Percentiles rank a stretch among this genome's conserved stretches.
Conservation (phyloP, 2,329 filamentous ascomycete genomes). For the Bertia moriformis region DNA sequence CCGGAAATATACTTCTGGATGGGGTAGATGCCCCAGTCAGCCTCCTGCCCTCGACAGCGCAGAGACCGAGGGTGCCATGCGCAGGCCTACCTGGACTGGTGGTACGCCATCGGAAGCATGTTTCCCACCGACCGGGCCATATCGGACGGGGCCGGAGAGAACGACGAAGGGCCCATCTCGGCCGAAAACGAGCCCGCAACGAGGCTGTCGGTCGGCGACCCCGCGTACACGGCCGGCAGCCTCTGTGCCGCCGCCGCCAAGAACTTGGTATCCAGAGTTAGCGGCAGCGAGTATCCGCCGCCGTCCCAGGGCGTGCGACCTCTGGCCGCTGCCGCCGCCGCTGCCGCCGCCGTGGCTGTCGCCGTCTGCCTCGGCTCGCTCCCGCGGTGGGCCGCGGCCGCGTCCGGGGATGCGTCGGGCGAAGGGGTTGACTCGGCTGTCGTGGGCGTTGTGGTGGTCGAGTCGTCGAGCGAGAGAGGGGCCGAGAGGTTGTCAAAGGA, state of each 20-base stretch:
- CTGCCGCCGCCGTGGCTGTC: too few species aligned
- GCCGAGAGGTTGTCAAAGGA: background rate
- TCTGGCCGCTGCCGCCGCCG: slow-evolving; percentile 3
- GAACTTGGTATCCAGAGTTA: slow-evolving; percentile 21
- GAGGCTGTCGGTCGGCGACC: slow-evolving; percentile 4
- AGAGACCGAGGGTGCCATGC: too few species aligned
- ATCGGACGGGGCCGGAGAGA: background rate
- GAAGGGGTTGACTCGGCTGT: background rate
- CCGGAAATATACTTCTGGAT: too few species aligned
- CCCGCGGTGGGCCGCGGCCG: slow-evolving; percentile 8
- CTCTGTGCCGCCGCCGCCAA: slow-evolving; percentile 9
- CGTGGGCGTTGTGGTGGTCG: background rate
- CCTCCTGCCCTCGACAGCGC: too few species aligned
- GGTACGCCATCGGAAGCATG: too few species aligned
- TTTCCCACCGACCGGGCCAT: slow-evolving; percentile 6
- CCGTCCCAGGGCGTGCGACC: slow-evolving; percentile 35
- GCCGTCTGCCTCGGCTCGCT: slow-evolving; percentile 14
- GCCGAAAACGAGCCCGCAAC: too few species aligned
- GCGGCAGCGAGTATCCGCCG: slow-evolving; percentile 29
- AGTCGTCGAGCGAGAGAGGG: slow-evolving; percentile 1
- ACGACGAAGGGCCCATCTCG: background rate
- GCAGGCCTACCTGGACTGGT: too few species aligned
- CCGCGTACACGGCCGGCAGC: background rate
- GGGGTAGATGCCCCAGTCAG: too few species aligned
- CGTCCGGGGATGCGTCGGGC: slow-evolving; percentile 2